Evolutionary conservation across 441 rosid species (phyloP).

Genomic region (Kokia cookei): DNA sequence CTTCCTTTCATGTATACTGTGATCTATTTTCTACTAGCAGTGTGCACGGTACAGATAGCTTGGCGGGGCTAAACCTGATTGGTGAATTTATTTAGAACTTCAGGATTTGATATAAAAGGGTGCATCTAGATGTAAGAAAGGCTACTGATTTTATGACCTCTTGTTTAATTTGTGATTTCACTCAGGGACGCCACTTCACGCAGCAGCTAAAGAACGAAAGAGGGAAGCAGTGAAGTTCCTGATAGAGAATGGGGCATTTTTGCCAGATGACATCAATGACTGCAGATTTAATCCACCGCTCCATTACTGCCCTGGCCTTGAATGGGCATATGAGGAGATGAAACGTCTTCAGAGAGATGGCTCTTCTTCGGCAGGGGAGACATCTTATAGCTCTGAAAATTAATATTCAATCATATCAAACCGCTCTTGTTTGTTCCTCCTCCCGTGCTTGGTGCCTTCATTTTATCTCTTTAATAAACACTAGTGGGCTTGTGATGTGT

Average conservation of each 20-base stretch:
- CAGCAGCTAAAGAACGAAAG: constrained; percentile 78
- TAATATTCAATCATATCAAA: constrained; percentile 8
- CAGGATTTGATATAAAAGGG: neutral
- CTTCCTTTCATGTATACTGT: neutral
- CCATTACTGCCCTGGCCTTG: constrained; percentile 85
- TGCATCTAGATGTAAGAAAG: neutral
- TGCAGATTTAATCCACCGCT: constrained; percentile 83
- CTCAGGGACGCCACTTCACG: constrained; percentile 88
- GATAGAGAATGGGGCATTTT: constrained; percentile 76
- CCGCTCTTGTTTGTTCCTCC: neutral
- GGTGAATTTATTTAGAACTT: neutral
- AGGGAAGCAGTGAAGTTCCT: constrained; percentile 73
- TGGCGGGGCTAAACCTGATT: neutral
- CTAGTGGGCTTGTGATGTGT: neutral
- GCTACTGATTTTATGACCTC: neutral
- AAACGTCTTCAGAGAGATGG: constrained; percentile 38
- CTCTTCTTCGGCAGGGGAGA: constrained; percentile 52
- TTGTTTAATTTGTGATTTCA: neutral
- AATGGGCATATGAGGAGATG: constrained; percentile 92
- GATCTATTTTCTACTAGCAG: neutral
- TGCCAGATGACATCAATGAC: constrained; percentile 77
- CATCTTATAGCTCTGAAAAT: constrained; percentile 54
- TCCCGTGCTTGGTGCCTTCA: neutral
- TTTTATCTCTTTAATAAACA: neutral
- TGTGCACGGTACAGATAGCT: neutral